These are phyloP conservation scores for Kurtzmaniella quercitrusa DNA, from an alignment of 1,139 yeast species.

Conservation along the genomic window DNA sequence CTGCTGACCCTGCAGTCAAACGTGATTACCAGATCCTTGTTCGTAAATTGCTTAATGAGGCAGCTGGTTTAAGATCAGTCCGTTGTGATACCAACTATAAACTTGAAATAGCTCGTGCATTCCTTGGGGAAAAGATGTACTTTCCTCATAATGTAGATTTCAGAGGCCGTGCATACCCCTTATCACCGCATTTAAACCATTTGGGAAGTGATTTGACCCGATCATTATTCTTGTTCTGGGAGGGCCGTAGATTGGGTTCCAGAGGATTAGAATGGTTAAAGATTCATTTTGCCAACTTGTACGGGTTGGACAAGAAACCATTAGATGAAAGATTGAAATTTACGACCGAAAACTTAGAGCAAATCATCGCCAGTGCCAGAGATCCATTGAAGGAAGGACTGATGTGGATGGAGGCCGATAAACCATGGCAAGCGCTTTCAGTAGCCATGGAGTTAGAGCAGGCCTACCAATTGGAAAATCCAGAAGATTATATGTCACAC, in stretches of 20 bases:
- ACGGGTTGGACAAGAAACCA: slow-evolving; percentile 83
- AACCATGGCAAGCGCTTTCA: slow-evolving; percentile 94
- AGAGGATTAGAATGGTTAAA: slow-evolving; percentile 83
- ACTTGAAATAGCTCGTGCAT: slow-evolving; percentile 91
- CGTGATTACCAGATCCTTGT: slow-evolving; percentile 65
- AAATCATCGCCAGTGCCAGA: slow-evolving; percentile 62
- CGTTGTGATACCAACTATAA: slow-evolving; percentile 94
- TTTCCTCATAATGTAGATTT: slow-evolving; percentile 94
- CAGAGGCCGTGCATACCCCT: slow-evolving; percentile 94
- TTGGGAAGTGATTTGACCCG: slow-evolving; percentile 90
- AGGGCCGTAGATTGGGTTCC: slow-evolving; percentile 73
- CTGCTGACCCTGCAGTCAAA: slow-evolving; percentile 68
- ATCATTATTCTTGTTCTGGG: slow-evolving; percentile 83
- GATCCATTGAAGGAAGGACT: slow-evolving; percentile 59
- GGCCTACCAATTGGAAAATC: slow-evolving; percentile 70
- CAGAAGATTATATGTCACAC: slow-evolving; percentile 69
- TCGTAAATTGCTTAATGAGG: slow-evolving; percentile 53
- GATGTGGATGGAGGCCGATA: slow-evolving; percentile 88
- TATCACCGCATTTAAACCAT: slow-evolving; percentile 77
- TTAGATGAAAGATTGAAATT: slow-evolving; percentile 70
- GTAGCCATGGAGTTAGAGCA: slow-evolving; percentile 76
- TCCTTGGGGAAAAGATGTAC: slow-evolving; percentile 80
- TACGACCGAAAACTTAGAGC: slow-evolving; percentile 63
- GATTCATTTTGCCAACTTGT: slow-evolving; percentile 83
- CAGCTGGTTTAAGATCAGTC: slow-evolving; percentile 69